Evolutionary conservation across 352 stramenopile genomes (phyloP).

Genomic region (Phytophthora sansomeana): DNA sequence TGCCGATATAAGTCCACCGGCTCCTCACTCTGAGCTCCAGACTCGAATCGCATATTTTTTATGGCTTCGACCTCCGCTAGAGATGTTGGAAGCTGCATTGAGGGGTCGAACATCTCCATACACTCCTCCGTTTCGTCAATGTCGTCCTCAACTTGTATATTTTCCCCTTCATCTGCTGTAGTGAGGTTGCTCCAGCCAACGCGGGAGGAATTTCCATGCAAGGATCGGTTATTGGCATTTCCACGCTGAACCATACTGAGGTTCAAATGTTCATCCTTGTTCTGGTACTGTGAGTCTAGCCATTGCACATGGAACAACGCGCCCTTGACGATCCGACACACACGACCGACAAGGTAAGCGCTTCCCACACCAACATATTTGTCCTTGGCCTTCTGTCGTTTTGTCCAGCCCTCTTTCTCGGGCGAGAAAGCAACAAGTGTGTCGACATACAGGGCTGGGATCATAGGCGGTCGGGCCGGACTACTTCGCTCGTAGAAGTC

Average conservation of each 20-base stretch:
- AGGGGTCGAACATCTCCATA: too few species aligned
- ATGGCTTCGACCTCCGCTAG: too few species aligned
- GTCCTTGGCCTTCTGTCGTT: not conserved
- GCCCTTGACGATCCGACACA: slow-evolving; percentile 4
- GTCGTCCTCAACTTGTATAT: too few species aligned
- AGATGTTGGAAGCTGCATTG: too few species aligned
- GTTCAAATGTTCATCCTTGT: slow-evolving; percentile 1
- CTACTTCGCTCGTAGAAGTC: slow-evolving; percentile 5
- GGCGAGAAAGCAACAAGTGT: slow-evolving; percentile 14
- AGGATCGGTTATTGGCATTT: slow-evolving; percentile 10
- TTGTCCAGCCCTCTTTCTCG: slow-evolving; percentile 19
- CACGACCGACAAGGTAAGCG: slow-evolving; percentile 1
- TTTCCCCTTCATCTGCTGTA: too few species aligned
- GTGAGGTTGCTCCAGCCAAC: too few species aligned
- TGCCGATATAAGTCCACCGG: slow-evolving; percentile 8
- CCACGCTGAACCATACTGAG: slow-evolving; percentile 8
- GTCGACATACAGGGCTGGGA: slow-evolving; percentile 10
- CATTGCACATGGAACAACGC: slow-evolving; percentile 19
- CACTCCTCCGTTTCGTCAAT: too few species aligned
- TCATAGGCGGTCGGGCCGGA: slow-evolving; percentile 1
- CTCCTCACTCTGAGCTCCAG: too few species aligned
- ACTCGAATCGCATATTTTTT: too few species aligned
- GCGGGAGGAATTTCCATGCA: slow-evolving; percentile 4
- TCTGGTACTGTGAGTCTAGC: slow-evolving; percentile 19
- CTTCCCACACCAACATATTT: slow-evolving; percentile 6